Evolutionary conservation across 108 stramenopile genomes (phyloP).

Genomic region (Pseudonitzschia pungens): DNA sequence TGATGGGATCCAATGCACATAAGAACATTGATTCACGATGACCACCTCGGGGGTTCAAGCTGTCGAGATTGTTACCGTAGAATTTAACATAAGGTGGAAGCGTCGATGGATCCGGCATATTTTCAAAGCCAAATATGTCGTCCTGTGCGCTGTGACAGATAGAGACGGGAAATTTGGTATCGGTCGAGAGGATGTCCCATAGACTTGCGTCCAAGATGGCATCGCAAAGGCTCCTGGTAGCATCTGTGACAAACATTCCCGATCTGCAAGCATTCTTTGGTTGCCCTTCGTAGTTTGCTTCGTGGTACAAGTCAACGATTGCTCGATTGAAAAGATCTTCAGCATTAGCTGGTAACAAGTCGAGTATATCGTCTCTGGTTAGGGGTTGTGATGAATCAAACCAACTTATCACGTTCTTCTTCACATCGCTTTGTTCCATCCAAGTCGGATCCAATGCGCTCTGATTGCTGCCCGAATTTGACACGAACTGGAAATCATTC

Average conservation of each 20-base stretch:
- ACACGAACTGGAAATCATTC: slow-evolving; percentile 8
- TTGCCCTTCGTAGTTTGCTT: neutral
- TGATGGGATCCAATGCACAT: slow-evolving; percentile 9
- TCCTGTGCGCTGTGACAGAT: slow-evolving; percentile 11
- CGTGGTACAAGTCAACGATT: neutral
- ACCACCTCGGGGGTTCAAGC: slow-evolving; percentile 1
- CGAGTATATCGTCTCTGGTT: neutral
- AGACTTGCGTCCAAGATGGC: neutral
- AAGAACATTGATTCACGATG: slow-evolving; percentile 5
- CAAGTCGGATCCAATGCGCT: neutral
- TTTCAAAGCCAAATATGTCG: slow-evolving; percentile 9
- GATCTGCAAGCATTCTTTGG: slow-evolving; percentile 2
- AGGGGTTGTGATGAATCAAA: neutral
- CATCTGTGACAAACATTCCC: neutral
- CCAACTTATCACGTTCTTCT: slow-evolving; percentile 1
- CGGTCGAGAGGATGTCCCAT: neutral
- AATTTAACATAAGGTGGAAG: slow-evolving; percentile 11
- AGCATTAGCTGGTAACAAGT: neutral
- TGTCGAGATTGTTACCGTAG: slow-evolving; percentile 1
- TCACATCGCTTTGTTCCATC: neutral
- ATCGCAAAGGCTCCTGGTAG: slow-evolving; percentile 2
- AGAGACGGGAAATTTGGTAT: neutral
- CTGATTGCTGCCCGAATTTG: neutral
- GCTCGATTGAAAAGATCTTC: neutral
- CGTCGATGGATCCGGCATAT: slow-evolving; percentile 1